A percentile compares a stretch with the other conserved stretches of the same genome.
phyloP scores from a whole-genome alignment of 768 basidiomycete species.

The Clavulina sp. region DNA sequence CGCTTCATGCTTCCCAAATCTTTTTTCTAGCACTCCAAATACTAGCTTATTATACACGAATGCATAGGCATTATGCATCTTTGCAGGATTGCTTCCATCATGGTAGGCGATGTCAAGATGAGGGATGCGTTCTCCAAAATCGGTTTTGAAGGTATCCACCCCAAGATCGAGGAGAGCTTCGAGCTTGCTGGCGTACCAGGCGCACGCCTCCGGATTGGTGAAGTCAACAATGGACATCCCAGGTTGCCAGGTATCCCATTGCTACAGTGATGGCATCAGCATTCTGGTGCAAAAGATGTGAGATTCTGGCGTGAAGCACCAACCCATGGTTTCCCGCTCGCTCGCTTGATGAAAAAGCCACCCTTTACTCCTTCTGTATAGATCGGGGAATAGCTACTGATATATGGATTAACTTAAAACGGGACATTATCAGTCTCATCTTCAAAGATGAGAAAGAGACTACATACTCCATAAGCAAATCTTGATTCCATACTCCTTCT shows the following conservation, averaged over 20 bases:
- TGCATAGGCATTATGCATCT: slow-evolving; percentile 54
- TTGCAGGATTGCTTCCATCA: slow-evolving; percentile 49
- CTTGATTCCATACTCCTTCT: slow-evolving; percentile 38
- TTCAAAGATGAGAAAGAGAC: too few species aligned
- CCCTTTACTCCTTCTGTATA: slow-evolving; percentile 50
- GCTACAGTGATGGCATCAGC: too few species aligned
- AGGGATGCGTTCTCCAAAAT: slow-evolving; percentile 64
- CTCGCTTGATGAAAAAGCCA: slow-evolving; percentile 55
- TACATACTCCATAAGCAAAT: slow-evolving; percentile 53
- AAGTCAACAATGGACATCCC: slow-evolving; percentile 36
- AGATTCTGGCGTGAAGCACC: too few species aligned
- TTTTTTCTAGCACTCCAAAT: slow-evolving; percentile 38
- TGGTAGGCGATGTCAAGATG: slow-evolving; percentile 43
- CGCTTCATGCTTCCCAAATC: slow-evolving; percentile 46
- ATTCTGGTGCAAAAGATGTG: background rate
- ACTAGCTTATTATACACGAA: slow-evolving; percentile 55
- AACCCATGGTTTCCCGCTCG: slow-evolving; percentile 34
- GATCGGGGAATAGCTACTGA: slow-evolving; percentile 47
- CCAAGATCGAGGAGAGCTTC: too few species aligned
- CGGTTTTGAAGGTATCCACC: too few species aligned
- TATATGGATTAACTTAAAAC: slow-evolving; percentile 41
- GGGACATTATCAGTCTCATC: too few species aligned
- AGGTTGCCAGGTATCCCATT: slow-evolving; percentile 57
- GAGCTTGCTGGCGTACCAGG: slow-evolving; percentile 38
- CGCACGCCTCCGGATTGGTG: slow-evolving; percentile 35